Conservation (phyloP, 2,329 filamentous ascomycete species). For the Berkeleyomyces basicola region DNA sequence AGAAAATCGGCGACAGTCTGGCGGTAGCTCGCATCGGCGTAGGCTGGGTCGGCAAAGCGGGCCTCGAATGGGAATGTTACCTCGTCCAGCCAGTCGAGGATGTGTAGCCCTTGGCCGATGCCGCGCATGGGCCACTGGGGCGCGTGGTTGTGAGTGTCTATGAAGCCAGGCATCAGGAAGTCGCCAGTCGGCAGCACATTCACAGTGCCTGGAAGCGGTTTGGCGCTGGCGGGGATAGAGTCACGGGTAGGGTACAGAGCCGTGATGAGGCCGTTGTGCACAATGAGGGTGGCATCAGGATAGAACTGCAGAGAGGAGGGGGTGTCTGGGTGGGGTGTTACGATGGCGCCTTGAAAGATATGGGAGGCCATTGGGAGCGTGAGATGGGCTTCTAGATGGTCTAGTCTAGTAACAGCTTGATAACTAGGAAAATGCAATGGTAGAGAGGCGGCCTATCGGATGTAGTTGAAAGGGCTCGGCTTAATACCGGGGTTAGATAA, state of each 20-base stretch:
- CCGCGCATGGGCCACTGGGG: conserved; percentile 37
- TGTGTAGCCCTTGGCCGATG: conserved; percentile 33
- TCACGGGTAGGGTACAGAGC: not conserved
- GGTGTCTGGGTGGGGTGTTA: conserved; percentile 2
- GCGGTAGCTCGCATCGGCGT: conserved; percentile 36
- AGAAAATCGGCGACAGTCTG: conserved; percentile 40
- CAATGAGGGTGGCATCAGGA: not conserved
- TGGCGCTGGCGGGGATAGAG: not conserved
- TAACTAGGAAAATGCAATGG: not conserved
- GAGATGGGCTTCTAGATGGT: not conserved
- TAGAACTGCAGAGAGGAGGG: not conserved
- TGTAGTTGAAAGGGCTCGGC: not conserved
- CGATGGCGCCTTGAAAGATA: conserved; percentile 2
- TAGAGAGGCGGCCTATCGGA: not conserved
- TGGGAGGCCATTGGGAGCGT: not conserved
- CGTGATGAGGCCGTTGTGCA: conserved; percentile 4
- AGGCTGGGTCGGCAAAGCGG: conserved; percentile 35
- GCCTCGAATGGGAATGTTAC: conserved; percentile 50
- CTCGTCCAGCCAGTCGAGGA: conserved; percentile 46
- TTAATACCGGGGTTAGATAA: not conserved
- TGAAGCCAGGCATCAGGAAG: conserved; percentile 42
- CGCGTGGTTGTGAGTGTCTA: conserved; percentile 55
- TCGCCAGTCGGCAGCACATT: conserved; percentile 25
- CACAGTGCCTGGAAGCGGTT: not conserved
- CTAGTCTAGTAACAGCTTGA: not conserved